These are phyloP conservation scores for Macrolepiota dolichaula DNA, from an alignment of 768 basidiomycete species.

Conservation along the genomic window DNA sequence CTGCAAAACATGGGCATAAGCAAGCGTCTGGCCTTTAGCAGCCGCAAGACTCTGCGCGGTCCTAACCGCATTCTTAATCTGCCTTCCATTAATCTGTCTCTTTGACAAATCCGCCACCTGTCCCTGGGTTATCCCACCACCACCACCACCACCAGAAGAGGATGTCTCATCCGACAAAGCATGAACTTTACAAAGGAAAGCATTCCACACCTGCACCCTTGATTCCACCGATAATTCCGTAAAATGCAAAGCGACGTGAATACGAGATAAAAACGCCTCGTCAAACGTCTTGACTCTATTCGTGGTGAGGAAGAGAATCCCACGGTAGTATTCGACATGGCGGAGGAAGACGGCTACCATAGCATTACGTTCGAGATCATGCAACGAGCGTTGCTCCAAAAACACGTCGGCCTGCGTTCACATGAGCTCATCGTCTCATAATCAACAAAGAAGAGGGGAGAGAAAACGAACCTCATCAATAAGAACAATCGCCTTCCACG, in stretches of 20 bases:
- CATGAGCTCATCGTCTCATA: constrained; percentile 10
- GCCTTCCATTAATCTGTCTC: constrained; percentile 57
- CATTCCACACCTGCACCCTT: constrained; percentile 59
- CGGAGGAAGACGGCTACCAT: constrained; percentile 70
- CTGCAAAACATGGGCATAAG: constrained; percentile 49
- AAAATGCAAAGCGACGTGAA: constrained; percentile 67
- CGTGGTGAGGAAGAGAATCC: constrained; percentile 55
- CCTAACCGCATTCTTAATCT: constrained; percentile 68
- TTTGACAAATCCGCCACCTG: constrained; percentile 45
- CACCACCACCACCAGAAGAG: too few relatives aligned
- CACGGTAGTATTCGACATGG: constrained; percentile 55
- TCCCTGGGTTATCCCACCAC: constrained; percentile 30
- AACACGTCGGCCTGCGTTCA: constrained; percentile 58
- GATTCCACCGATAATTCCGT: constrained; percentile 50
- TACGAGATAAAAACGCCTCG: constrained; percentile 66
- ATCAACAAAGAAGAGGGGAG: background rate
- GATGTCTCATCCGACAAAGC: constrained; percentile 21
- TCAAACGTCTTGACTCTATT: constrained; percentile 60
- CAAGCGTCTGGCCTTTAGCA: constrained; percentile 42
- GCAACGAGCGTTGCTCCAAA: constrained; percentile 63
- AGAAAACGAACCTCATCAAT: constrained; percentile 42
- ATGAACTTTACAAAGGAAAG: constrained; percentile 50
- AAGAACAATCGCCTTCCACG: constrained; percentile 58
- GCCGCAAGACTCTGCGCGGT: constrained; percentile 61
- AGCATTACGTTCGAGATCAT: constrained; percentile 64